A percentile compares a stretch with the other conserved stretches of the same genome.
Evolutionary conservation across 2,329 filamentous ascomycete species (phyloP).

Genomic region (Aureobasidium vineae): DNA sequence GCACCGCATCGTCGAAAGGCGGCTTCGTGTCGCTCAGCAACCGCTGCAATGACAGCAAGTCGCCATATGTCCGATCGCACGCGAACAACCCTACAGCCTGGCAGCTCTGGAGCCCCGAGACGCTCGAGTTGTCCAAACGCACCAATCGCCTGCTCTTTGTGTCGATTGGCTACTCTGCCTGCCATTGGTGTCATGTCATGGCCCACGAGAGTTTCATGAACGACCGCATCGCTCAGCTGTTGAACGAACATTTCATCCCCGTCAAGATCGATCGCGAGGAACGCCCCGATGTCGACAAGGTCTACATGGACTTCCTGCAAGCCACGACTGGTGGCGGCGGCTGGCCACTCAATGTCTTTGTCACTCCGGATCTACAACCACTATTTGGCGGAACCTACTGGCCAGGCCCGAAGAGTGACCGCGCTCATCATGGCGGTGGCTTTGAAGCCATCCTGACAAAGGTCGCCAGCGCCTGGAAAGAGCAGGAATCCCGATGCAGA

Average conservation of each 20-base stretch:
- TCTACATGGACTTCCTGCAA: slow-evolving; percentile 98
- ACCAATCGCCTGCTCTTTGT: slow-evolving; percentile 89
- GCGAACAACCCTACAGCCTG: slow-evolving; percentile 81
- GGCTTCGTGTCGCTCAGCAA: slow-evolving; percentile 42
- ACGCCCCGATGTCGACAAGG: slow-evolving; percentile 86
- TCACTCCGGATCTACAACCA: slow-evolving; percentile 88
- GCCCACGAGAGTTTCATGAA: slow-evolving; percentile 89
- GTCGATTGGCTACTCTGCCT: slow-evolving; percentile 92
- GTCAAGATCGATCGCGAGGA: slow-evolving; percentile 93
- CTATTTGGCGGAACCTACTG: slow-evolving; percentile 97
- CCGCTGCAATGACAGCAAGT: slow-evolving; percentile 59
- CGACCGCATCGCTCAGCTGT: slow-evolving; percentile 70
- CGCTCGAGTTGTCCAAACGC: slow-evolving; percentile 70
- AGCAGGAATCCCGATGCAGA: slow-evolving; percentile 78
- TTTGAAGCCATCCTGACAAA: slow-evolving; percentile 83
- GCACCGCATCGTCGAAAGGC: slow-evolving; percentile 3
- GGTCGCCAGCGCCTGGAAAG: slow-evolving; percentile 70
- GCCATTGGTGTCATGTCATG: slow-evolving; percentile 91
- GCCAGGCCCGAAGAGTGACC: slow-evolving; percentile 70
- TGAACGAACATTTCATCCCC: slow-evolving; percentile 87
- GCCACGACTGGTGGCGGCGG: slow-evolving; percentile 86
- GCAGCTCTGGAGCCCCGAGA: slow-evolving; percentile 81
- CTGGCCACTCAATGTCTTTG: slow-evolving; percentile 95
- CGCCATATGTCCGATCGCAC: slow-evolving; percentile 70
- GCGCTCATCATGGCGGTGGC: slow-evolving; percentile 57